phyloP scores from a whole-genome alignment of 139 green algal genomes.

The Spirogloea muscicola region DNA sequence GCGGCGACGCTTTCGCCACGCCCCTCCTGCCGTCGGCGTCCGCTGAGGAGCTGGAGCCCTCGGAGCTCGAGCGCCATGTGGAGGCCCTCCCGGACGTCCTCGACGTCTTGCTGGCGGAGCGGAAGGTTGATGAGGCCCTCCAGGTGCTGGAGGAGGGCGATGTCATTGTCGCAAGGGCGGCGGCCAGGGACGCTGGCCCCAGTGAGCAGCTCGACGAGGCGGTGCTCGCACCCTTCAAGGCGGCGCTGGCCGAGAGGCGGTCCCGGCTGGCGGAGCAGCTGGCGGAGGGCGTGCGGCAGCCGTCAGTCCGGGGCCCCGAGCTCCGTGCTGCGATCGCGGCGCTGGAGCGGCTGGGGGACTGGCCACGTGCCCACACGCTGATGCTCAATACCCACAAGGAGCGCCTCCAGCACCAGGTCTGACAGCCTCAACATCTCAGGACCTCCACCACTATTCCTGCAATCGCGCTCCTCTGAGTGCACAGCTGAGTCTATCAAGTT shows the following conservation, averaged over 20 bases:
- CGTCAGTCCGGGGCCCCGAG: conserved; percentile 19
- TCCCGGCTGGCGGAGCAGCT: conserved; percentile 22
- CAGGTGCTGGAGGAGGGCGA: conserved; percentile 41
- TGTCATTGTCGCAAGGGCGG: conserved; percentile 22
- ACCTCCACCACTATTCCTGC: too few relatives aligned
- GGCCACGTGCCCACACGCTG: conserved; percentile 25
- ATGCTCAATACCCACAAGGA: conserved; percentile 12
- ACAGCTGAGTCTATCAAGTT: too few relatives aligned
- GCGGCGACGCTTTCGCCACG: background rate
- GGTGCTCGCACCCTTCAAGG: background rate
- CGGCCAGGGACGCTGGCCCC: background rate
- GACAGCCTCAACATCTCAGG: too few relatives aligned
- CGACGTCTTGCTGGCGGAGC: conserved; percentile 36
- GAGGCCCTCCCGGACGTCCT: conserved; percentile 27
- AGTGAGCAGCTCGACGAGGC: background rate
- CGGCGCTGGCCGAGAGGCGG: conserved; percentile 19
- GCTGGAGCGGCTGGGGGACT: conserved; percentile 22
- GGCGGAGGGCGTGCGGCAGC: conserved; percentile 11
- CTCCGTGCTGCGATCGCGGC: conserved; percentile 4
- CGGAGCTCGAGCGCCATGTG: background rate
- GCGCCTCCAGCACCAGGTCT: background rate
- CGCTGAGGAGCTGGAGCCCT: background rate
- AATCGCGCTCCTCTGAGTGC: too few relatives aligned
- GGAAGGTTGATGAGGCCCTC: conserved; percentile 13
- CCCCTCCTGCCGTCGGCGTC: background rate